Conservation (phyloP, 2,329 filamentous ascomycete genomes). For the Neocucurbitaria cava region DNA sequence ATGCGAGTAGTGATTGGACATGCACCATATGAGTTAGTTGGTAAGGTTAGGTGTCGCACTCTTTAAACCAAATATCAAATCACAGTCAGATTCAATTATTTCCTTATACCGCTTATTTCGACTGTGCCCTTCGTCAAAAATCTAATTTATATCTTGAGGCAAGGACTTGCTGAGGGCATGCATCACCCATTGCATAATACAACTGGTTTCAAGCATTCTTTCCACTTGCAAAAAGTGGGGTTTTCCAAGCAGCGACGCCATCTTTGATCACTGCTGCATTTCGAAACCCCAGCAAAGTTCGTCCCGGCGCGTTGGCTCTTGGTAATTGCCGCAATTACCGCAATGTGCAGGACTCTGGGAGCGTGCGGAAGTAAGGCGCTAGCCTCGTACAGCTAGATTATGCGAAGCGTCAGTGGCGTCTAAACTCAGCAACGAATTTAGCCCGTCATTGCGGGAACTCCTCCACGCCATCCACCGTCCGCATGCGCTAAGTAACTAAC, state of each 20-base stretch:
- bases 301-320: background rate
- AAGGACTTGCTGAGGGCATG: too few relatives aligned
- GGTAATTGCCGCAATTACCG: background rate
- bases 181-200: background rate
- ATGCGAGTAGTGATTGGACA: too few relatives aligned
- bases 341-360: background rate
- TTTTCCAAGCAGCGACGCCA: background rate
- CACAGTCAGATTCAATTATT: too few relatives aligned
- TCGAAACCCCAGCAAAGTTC: background rate
- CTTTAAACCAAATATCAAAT: too few relatives aligned
- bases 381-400: background rate
- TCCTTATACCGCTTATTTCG: too few relatives aligned
- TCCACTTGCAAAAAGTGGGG: background rate
- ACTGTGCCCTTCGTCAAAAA: too few relatives aligned
- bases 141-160: too few relatives aligned
- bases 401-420: background rate
- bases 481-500: background rate
- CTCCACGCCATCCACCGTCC: constrained; percentile 1
- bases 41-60: too few relatives aligned
- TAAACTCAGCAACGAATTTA: background rate
- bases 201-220: background rate
- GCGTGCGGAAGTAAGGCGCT: background rate
- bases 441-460: background rate
- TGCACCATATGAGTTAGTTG: too few relatives aligned
- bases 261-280: background rate